Conservation (phyloP, 495 filamentous ascomycete species). For the Penicillium malachiteum region DNA sequence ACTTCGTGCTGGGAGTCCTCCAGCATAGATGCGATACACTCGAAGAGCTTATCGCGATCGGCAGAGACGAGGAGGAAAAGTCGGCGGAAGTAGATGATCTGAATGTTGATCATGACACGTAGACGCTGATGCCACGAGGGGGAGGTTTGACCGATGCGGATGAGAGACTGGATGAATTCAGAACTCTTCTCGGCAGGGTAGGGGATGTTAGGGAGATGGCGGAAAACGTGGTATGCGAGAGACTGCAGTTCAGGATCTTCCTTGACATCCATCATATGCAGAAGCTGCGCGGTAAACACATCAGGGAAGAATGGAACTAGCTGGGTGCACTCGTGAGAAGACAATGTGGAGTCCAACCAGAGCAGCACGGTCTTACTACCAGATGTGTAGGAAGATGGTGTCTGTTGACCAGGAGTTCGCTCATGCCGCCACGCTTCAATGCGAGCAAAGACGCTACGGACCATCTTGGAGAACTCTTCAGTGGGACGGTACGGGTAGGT, state of each 20-base stretch:
- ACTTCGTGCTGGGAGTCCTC: constrained; percentile 92
- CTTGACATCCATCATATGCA: constrained; percentile 99
- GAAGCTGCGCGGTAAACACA: constrained; percentile 81
- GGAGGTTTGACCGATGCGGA: constrained; percentile 82
- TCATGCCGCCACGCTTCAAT: constrained; percentile 86
- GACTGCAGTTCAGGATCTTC: constrained; percentile 96
- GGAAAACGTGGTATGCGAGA: constrained; percentile 94
- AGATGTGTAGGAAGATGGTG: constrained; percentile 89
- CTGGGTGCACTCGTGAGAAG: constrained; percentile 88
- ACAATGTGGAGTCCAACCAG: constrained; percentile 90
- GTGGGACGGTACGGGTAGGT: constrained; percentile 77
- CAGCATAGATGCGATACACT: constrained; percentile 90
- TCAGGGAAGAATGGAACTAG: constrained; percentile 89
- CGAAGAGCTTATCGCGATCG: constrained; percentile 79
- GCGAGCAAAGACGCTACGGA: constrained; percentile 73
- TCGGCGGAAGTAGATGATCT: constrained; percentile 97
- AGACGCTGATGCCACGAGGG: constrained; percentile 96
- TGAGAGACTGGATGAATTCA: constrained; percentile 78
- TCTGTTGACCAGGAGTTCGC: constrained; percentile 85
- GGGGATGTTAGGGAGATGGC: constrained; percentile 94
- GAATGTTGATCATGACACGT: constrained; percentile 97
- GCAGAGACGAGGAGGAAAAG: constrained; percentile 83
- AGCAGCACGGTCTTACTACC: constrained; percentile 93
- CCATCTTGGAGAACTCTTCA: constrained; percentile 68
- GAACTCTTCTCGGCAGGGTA: constrained; percentile 82